Evolutionary conservation across 2,329 filamentous ascomycete species (phyloP).

Genomic region (Pseudogymnoascus sp.): DNA sequence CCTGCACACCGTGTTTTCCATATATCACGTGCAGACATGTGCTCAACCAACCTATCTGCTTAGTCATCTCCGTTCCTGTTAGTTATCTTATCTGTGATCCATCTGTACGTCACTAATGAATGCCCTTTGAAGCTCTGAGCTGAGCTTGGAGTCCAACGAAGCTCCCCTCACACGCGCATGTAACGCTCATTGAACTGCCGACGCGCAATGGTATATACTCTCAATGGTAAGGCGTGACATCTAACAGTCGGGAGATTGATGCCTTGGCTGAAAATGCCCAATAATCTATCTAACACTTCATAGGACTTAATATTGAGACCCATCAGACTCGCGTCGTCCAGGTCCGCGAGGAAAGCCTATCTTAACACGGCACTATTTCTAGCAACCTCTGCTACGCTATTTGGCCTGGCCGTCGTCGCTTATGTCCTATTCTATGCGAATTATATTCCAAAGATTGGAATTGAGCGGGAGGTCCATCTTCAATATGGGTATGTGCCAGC

Average conservation of each 20-base stretch:
- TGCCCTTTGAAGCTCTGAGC: conserved; percentile 5
- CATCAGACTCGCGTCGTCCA: conserved; percentile 50
- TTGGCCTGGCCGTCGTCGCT: conserved; percentile 51
- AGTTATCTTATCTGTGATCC: neutral
- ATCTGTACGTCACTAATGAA: neutral
- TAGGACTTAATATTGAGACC: conserved; percentile 49
- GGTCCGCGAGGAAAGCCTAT: conserved; percentile 57
- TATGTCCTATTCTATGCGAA: conserved; percentile 63
- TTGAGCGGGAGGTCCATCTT: conserved; percentile 56
- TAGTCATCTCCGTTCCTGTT: neutral
- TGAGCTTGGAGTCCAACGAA: conserved; percentile 1
- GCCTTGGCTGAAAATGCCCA: neutral
- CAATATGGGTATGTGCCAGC: conserved; percentile 50
- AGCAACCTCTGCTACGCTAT: conserved; percentile 45
- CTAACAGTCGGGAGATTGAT: neutral
- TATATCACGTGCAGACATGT: neutral
- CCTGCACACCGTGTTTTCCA: conserved; percentile 1
- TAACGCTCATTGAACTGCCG: neutral
- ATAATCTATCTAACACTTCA: conserved; percentile 5
- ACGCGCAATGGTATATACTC: neutral
- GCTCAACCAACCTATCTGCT: neutral
- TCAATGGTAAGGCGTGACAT: neutral
- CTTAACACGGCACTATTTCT: conserved; percentile 42
- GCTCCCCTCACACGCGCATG: neutral
- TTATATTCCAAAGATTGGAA: conserved; percentile 60